Evolutionary conservation across 2,329 filamentous ascomycete species (phyloP), one percentile per base, ranked within the genome.

Genomic region (Ustulina deusta): DNA sequence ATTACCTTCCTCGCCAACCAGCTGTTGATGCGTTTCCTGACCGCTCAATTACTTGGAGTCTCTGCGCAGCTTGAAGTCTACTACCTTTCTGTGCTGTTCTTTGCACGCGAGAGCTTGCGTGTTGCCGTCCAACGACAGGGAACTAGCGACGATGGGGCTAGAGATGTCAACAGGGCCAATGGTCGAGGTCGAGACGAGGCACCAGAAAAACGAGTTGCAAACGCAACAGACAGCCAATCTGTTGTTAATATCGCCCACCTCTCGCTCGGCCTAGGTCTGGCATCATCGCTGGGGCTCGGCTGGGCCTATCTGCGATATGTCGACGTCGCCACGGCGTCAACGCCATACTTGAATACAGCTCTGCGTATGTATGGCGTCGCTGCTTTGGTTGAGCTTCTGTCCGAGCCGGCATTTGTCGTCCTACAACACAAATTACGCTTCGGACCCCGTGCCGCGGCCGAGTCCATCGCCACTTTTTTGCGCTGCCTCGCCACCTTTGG

Each of bases 1-100:
- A 83, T 97, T 71, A 98, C 95, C 27, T 99, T 99, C 81, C 81
- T 91, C 72, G 92, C 96, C 77, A 99, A 98, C 81, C 95, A 99
- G 79, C 79, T 97, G 42, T 87, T 99, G 34, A 86, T 99, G 7
- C 93, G 95, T 40, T 95, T 92, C 78, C 83, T 98, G 51, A 97
- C 94, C 1, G 94, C 96, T 0, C 87, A 91, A 66, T 85, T 97
- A 0, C 87, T 99, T 0, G 96, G 95, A 6, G 85, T 97, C 5
- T 91, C 94, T 1, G 91, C 94, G 0, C 96, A 97, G 79, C 86
- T 99, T 2, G 96, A 99, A 75, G 89, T 98, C 0, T 97, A 94
- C 79, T 94, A 95, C 67, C 91, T 97, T 51, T 93, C 94, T 0
- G 90, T 97, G n/a, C 86, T 99, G 0, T 97, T 97, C 80, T 98